phyloP scores from a whole-genome alignment of 768 basidiomycete genomes.

The Filobasidium wieringae region DNA sequence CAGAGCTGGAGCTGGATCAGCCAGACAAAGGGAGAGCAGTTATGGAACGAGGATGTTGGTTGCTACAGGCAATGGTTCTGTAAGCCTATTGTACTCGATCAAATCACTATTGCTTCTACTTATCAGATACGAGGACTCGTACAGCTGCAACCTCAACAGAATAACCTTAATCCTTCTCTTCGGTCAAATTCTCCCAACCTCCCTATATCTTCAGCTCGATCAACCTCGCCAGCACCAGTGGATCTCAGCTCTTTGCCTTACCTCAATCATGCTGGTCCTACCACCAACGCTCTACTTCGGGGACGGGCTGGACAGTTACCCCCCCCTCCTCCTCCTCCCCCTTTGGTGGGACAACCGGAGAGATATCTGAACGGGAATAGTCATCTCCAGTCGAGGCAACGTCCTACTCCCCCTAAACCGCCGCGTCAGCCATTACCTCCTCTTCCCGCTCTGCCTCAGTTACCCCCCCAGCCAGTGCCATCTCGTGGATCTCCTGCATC shows the following conservation, averaged over 20 bases:
- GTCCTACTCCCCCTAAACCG: not conserved
- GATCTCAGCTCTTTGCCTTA: not conserved
- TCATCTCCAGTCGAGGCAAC: not conserved
- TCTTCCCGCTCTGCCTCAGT: not conserved
- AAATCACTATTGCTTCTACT: too few species aligned
- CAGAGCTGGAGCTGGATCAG: not conserved
- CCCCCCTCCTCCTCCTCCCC: not conserved
- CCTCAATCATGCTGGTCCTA: not conserved
- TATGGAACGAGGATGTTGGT: not conserved
- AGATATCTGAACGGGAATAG: not conserved
- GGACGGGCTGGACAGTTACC: not conserved
- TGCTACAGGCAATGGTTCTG: too few species aligned
- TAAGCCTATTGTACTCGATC: too few species aligned
- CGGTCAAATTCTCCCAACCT: not conserved
- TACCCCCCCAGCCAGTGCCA: not conserved
- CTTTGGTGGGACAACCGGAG: not conserved
- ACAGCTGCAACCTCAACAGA: not conserved
- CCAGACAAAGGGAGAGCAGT: not conserved
- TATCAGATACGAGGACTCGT: too few species aligned
- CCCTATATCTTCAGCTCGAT: not conserved
- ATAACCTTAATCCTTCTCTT: too few species aligned
- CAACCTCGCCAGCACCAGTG: not conserved
- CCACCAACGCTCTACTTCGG: not conserved
- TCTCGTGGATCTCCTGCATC: not conserved
- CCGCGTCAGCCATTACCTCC: not conserved